phyloP scores from a whole-genome alignment of 73 alveolate genomes.

The Stentor roeselii region DNA sequence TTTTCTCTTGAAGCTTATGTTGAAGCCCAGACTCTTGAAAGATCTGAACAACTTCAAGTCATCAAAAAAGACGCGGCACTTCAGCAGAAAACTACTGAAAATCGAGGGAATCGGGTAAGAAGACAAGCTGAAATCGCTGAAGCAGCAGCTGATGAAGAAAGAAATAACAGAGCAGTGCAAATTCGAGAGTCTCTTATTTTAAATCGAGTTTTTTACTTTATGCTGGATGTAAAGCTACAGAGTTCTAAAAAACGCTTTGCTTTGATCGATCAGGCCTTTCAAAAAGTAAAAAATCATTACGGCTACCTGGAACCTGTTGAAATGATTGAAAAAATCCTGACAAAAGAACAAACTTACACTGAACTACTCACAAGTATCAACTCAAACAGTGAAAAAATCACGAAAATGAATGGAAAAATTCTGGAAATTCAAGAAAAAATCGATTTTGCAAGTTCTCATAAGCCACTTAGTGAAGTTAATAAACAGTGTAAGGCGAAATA shows the following conservation, averaged over 20 bases:
- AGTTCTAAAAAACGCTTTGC: background rate
- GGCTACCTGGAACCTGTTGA: constrained; percentile 19
- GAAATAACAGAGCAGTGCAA: background rate
- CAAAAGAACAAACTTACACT: constrained; percentile 28
- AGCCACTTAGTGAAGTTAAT: background rate
- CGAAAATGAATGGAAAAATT: background rate
- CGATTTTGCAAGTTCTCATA: background rate
- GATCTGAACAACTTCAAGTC: background rate
- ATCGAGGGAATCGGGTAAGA: constrained; percentile 3
- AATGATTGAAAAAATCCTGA: constrained; percentile 21
- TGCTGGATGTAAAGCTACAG: constrained; percentile 18
- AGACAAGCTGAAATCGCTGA: constrained; percentile 32
- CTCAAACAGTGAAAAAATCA: background rate
- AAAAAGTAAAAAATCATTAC: background rate
- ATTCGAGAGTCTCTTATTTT: constrained; percentile 3
- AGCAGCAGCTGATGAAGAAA: constrained; percentile 33
- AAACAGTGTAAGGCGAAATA: background rate
- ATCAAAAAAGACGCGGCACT: background rate
- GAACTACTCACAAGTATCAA: background rate
- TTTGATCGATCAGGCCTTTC: background rate
- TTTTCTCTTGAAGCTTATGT: background rate
- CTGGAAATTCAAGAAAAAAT: constrained; percentile 21
- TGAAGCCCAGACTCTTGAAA: background rate
- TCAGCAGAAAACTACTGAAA: background rate
- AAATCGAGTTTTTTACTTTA: background rate